phyloP scores from a whole-genome alignment of 805 yeast species.

The Ogataea sp. region DNA sequence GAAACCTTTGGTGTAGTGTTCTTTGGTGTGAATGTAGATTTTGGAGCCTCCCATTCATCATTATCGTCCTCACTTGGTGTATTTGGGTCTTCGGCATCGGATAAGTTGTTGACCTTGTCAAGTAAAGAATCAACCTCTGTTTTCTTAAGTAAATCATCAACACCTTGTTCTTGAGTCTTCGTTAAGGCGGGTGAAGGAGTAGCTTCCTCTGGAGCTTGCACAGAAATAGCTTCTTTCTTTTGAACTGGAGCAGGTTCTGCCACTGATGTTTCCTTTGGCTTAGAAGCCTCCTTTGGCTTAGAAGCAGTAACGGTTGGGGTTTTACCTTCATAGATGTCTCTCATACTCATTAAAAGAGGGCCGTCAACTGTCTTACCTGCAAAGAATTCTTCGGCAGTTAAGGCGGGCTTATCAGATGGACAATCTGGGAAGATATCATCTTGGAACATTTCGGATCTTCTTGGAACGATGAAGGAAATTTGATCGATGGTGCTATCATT shows the following conservation, averaged over 20 bases:
- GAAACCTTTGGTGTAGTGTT: neutral
- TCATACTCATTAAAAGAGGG: slow-evolving; percentile 73
- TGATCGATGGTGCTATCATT: slow-evolving; percentile 84
- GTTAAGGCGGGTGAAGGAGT: slow-evolving; percentile 15
- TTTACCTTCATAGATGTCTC: slow-evolving; percentile 69
- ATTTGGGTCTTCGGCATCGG: slow-evolving; percentile 27
- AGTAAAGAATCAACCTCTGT: slow-evolving; percentile 39
- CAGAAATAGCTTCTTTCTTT: slow-evolving; percentile 2
- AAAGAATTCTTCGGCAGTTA: slow-evolving; percentile 73
- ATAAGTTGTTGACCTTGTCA: slow-evolving; percentile 32
- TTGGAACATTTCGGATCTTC: slow-evolving; percentile 90
- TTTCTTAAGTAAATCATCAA: slow-evolving; percentile 41
- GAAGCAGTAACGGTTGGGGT: slow-evolving; percentile 38
- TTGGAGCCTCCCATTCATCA: slow-evolving; percentile 19
- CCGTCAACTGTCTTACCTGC: slow-evolving; percentile 74
- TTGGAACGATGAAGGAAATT: slow-evolving; percentile 85
- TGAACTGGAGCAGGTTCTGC: slow-evolving; percentile 14
- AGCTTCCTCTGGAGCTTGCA: slow-evolving; percentile 5
- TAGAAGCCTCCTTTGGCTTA: slow-evolving; percentile 17
- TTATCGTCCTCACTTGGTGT: slow-evolving; percentile 13
- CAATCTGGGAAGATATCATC: slow-evolving; percentile 90
- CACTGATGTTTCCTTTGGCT: too few species aligned
- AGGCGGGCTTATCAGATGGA: slow-evolving; percentile 72
- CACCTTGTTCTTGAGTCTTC: slow-evolving; percentile 26
- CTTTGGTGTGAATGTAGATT: neutral